Evolutionary conservation across 768 basidiomycete genomes (phyloP), one percentile per base, ranked within the genome.

Genomic region (Tremella fuciformis): DNA sequence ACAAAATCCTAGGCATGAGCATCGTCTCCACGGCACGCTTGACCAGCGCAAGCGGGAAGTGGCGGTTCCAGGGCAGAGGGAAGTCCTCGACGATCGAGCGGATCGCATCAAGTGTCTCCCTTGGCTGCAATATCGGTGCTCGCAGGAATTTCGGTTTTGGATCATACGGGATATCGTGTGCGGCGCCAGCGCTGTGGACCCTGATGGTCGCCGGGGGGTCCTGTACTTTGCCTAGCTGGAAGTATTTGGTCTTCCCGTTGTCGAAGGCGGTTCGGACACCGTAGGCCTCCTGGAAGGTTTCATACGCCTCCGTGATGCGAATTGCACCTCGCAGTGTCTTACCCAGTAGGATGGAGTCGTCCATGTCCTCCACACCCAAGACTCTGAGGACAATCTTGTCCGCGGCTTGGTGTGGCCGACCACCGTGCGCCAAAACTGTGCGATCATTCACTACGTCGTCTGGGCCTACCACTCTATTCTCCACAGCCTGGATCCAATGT

Each of bases 321-420:
- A 6, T 3, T 8, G 58, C 39, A 19, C 9, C 57, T 1, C 7
- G 25, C 57, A 24, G 42, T 6, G 40, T 11, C 2, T 22, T 25
- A 7, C 41, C 57, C 24, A 62, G 54, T 21, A 50, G 24, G 16
- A 58, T 55, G 7, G 61, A 62, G 51, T 62, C 61, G 38, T 62
- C 61, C 61, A 62, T 62, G n/a, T 52, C 61, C 42, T 62, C 61
- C 13, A 58, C 57, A 18, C 16, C n/a, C 9, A 55, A 13, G 4
- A 55, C n/a, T 2, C n/a, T 13, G n/a, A 58, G n/a, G 7, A 21
- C 22, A 42, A 26, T 16, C 8, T 8, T 47, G 18, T 47, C 46
- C 8, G 46, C 46, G 8, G 46, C 8, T 22, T 16, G n/a, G 46
- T 40, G 52, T n/a, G 18, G n/a, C 4, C 4, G 11, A 6, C 40